phyloP scores from a whole-genome alignment of 208 protist species.

The Acanthamoeba sp. region DNA sequence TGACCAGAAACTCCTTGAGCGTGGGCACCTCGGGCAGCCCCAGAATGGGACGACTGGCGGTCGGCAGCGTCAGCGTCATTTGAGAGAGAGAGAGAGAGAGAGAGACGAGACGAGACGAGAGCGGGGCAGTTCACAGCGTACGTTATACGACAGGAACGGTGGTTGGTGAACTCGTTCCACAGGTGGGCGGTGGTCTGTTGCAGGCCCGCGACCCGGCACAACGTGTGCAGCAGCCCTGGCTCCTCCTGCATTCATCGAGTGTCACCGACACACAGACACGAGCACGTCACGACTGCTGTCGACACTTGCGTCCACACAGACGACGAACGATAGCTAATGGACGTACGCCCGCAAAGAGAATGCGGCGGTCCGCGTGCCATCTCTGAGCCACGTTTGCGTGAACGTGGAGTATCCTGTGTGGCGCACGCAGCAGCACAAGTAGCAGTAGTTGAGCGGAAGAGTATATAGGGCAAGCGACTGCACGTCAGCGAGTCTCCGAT shows the following conservation, averaged over 20 bases:
- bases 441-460: not conserved
- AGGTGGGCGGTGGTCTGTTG: not conserved
- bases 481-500: too few relatives aligned
- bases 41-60: not conserved
- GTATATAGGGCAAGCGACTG: not conserved
- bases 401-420: conserved; percentile 15
- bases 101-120: too few relatives aligned
- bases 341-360: not conserved
- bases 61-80: too few relatives aligned
- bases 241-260: not conserved
- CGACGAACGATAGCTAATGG: too few relatives aligned
- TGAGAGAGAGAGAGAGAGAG: too few relatives aligned
- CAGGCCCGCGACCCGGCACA: not conserved
- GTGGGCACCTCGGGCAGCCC: conserved; percentile 30
- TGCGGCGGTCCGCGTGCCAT: not conserved
- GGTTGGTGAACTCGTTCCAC: conserved; percentile 29
- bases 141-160: not conserved
- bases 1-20: not conserved
- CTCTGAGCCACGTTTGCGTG: not conserved
- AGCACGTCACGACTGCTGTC: too few relatives aligned
- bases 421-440: not conserved
- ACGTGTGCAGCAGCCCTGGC: not conserved
- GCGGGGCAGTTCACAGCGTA: not conserved
- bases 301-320: too few relatives aligned
- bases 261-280: too few relatives aligned